Evolutionary conservation across 2,329 filamentous ascomycete genomes (phyloP).

Genomic region (Monosporascus sp.): DNA sequence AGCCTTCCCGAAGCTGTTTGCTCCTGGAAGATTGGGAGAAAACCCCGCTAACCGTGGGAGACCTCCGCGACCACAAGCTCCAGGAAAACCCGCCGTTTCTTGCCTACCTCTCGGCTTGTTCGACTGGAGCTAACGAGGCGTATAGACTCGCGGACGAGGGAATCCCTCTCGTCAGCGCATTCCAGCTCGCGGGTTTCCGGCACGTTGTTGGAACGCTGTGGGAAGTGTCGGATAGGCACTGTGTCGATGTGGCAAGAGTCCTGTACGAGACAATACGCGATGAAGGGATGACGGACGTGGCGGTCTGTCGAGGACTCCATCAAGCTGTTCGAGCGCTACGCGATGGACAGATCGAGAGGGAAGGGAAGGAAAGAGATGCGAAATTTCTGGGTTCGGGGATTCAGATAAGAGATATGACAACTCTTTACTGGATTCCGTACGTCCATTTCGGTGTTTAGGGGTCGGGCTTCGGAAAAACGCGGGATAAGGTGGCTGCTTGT

Average conservation of each 20-base stretch:
- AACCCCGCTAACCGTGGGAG: slow-evolving; percentile 8
- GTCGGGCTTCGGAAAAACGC: no score
- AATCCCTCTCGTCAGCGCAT: slow-evolving; percentile 33
- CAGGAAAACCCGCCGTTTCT: slow-evolving; percentile 22
- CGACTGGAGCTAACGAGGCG: slow-evolving; percentile 20
- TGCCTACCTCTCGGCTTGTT: slow-evolving; percentile 34
- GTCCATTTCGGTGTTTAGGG: no score
- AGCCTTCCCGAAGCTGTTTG: slow-evolving; percentile 27
- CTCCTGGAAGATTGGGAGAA: slow-evolving; percentile 22
- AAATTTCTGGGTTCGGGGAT: no score
- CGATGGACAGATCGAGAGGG: neutral
- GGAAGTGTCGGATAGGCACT: neutral
- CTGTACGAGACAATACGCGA: slow-evolving; percentile 2
- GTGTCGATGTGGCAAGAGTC: slow-evolving; percentile 1
- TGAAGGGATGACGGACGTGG: slow-evolving; percentile 1
- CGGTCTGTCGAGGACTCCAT: slow-evolving; percentile 4
- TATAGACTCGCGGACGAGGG: slow-evolving; percentile 28
- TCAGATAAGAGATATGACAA: no score
- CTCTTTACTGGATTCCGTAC: no score
- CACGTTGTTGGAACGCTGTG: no score
- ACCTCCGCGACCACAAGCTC: slow-evolving; percentile 11
- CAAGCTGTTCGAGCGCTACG: slow-evolving; percentile 1
- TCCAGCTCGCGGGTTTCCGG: slow-evolving; percentile 20
- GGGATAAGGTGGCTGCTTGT: no score
- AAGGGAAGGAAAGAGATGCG: no score